Percentiles rank a stretch among this genome's conserved stretches.
Conservation (phyloP, 441 rosid genomes). For the Jatropha multifida region DNA sequence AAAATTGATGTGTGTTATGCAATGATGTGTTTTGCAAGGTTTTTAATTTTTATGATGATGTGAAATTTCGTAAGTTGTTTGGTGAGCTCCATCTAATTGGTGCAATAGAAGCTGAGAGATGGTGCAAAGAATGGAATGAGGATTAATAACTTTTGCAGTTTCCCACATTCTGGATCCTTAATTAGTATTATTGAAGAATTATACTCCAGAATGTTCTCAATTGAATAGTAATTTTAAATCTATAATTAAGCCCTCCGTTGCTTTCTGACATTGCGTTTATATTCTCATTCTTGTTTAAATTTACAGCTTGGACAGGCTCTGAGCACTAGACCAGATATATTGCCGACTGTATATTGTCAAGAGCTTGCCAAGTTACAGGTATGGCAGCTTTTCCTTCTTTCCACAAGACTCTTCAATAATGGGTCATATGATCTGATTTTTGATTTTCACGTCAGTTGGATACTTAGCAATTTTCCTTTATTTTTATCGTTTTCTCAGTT, state of each 20-base stretch:
- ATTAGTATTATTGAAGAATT: conserved; percentile 8
- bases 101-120: background rate
- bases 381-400: conserved; percentile 13
- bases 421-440: background rate
- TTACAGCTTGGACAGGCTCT: conserved; percentile 98
- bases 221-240: conserved; percentile 15
- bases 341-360: conserved; percentile 80
- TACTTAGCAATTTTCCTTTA: conserved; percentile 10
- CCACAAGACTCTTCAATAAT: conserved; percentile 1
- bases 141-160: background rate
- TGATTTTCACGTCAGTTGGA: conserved; percentile 4
- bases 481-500: conserved; percentile 19
- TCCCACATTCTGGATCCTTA: background rate
- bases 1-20: background rate
- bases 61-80: background rate
- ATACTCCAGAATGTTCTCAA: conserved; percentile 4
- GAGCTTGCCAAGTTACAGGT: conserved; percentile 98
- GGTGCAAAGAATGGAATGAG: background rate
- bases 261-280: conserved; percentile 5
- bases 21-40: background rate
- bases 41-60: background rate
- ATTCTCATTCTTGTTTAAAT: conserved; percentile 22
- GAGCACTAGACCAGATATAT: conserved; percentile 96
- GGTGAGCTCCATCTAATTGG: background rate
- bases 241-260: background rate